These are phyloP conservation scores for Pseudopithomyces maydicus DNA, from an alignment of 2,329 filamentous ascomycete species.

Conservation along the genomic window DNA sequence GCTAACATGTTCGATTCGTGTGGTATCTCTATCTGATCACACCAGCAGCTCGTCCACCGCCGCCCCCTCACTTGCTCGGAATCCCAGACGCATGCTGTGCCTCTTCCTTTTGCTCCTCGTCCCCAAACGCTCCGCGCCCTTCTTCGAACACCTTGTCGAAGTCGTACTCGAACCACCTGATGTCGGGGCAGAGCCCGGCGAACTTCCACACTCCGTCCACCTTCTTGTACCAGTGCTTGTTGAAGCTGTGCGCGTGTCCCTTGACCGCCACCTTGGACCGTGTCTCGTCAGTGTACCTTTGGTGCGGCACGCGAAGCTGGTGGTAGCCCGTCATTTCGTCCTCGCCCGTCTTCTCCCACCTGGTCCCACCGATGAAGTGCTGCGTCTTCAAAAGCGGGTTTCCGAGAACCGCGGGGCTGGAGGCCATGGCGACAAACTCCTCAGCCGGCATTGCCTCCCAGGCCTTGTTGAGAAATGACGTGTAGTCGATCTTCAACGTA, in stretches of 20 bases:
- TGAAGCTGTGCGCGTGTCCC: constrained; percentile 62
- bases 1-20: background rate
- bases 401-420: constrained; percentile 58
- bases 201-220: constrained; percentile 65
- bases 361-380: constrained; percentile 60
- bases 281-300: constrained; percentile 58
- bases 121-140: constrained; percentile 53
- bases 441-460: constrained; percentile 63
- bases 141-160: constrained; percentile 60
- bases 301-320: constrained; percentile 64
- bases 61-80: constrained; percentile 16
- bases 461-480: constrained; percentile 58
- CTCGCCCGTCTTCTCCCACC: constrained; percentile 57
- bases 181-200: constrained; percentile 59
- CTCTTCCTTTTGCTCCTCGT: constrained; percentile 18
- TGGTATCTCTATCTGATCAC: background rate
- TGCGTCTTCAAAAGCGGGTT: constrained; percentile 61
- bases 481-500: constrained; percentile 71
- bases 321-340: constrained; percentile 59
- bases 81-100: constrained; percentile 49
- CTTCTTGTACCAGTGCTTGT: constrained; percentile 61
- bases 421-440: constrained; percentile 60
- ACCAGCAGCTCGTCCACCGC: background rate
- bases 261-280: constrained; percentile 55
- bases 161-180: constrained; percentile 61